Evolutionary conservation across 345 rosid species (phyloP), one percentile per base, ranked within the genome.

Genomic region (Streptanthus diversifolius): DNA sequence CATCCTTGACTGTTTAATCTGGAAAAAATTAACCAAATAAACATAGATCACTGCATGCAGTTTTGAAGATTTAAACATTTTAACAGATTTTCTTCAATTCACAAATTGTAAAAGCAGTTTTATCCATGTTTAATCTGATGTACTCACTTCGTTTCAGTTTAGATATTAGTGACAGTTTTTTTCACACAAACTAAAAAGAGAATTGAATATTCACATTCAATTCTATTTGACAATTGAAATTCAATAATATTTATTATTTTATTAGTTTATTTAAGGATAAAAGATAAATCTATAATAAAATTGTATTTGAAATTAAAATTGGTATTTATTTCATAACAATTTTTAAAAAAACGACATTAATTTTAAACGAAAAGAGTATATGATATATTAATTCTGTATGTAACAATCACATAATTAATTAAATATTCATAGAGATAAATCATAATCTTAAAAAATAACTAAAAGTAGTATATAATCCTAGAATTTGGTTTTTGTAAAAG

Each of bases 21-120:
- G 49, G 24, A 44, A 73, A 65, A 45, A 73, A 44, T 33, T 66
- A 65, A 65, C 36, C 77, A 65, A 73, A 56, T 17, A 65, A 73
- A 56, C 12, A 44, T 33, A 43, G 39, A 63, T 54, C 29, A 53
- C 24, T 22, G 37, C 47, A 63, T 64, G 48, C 54, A 73, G 11
- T 72, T 72, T 72, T 53, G 7, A 53, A 22, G 4, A 72, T 41
- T 30, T 32, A 51, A 51, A 51, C 32, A 51, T 24, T 24, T 24
- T 8, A 51, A 5, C 53, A 47, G 13, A 19, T 17, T 54, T 55
- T 41, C 4, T 43, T 19, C 30, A 54, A 41, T 54, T 40, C 21
- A 68, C 32, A 27, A 37, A 24, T 24, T 41, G 64, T 8, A 5
- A 37, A 30, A 12, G 32, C 12, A 47, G 5, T 0, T 6, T 32